Conservation (phyloP, 2,329 filamentous ascomycete species). For the Fusarium irregulare region DNA sequence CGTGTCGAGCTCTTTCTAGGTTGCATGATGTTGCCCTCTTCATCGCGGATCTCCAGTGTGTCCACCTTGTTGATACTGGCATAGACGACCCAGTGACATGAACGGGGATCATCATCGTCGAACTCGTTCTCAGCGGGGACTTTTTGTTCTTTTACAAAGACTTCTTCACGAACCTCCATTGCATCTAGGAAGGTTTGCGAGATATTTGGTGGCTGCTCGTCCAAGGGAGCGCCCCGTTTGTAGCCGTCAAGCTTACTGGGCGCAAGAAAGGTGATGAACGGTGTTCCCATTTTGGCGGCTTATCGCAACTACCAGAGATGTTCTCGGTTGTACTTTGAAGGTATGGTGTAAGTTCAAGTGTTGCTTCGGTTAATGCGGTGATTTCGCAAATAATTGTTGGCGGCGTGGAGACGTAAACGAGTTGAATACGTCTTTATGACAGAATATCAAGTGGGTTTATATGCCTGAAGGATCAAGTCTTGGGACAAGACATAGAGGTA, state of each 20-base stretch:
- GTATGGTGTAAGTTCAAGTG: neutral
- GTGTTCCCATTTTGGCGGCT: slow-evolving; percentile 58
- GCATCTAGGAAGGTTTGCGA: slow-evolving; percentile 70
- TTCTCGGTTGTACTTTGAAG: neutral
- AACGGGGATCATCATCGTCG: slow-evolving; percentile 81
- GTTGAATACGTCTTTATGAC: neutral
- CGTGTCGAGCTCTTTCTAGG: slow-evolving; percentile 59
- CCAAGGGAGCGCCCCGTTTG: slow-evolving; percentile 53
- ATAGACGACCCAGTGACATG: slow-evolving; percentile 91
- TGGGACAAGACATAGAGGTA: neutral
- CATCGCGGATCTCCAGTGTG: slow-evolving; percentile 57
- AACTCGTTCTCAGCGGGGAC: slow-evolving; percentile 76
- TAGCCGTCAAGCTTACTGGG: slow-evolving; percentile 64
- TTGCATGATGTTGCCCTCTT: slow-evolving; percentile 54
- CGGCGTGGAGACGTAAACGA: neutral
- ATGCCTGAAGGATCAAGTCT: neutral
- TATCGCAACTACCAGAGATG: neutral
- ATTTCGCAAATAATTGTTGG: neutral
- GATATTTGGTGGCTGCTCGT: slow-evolving; percentile 59
- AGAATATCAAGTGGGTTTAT: slow-evolving; percentile 3
- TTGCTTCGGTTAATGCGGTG: neutral
- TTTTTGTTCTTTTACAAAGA: slow-evolving; percentile 71
- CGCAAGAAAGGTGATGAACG: slow-evolving; percentile 61
- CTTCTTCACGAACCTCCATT: slow-evolving; percentile 69
- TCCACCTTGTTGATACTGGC: slow-evolving; percentile 66